Base-by-base conservation (phyloP, 805 yeast genomes). In the Saturnispora gosingensis region DNA sequence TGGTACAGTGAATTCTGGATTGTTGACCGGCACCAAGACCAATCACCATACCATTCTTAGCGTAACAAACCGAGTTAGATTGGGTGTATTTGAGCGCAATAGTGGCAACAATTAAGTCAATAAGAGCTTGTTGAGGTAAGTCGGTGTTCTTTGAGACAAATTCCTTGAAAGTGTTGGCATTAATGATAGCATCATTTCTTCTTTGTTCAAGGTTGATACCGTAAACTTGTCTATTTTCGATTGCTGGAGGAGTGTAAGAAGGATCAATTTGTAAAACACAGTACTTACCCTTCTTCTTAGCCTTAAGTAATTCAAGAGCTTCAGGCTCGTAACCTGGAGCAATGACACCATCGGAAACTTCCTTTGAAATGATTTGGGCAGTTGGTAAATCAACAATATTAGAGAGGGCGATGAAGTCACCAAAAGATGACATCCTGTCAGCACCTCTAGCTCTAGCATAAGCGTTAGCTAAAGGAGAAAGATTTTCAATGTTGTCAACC, bases 11-110 rank as follows among this genome's bases (percentile, higher is more conserved):
- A 66, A 93, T 93, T 75, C 99, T 83, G 52, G 97, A 89, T 75
- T 93, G 99, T 77, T 93, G 99, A 59, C 99, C 99, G 54, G 99
- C 99, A 66, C 99, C 99, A 62, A 93, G 80, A 59, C 99, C 99
- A 64, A 93, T 82, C 55, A 93, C 96, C 99, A 93, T 93, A 76
- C 99, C 99, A 70, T 90, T 87, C 75, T 90, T 93, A 62, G 97
- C 97, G 71, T 90, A 93, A 73, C 97, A 89, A 50, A 93, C 99
- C 43, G 98, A 91, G 80, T 93, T 93, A 52, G 97, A 88, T 75
- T 93, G 99, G 16, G 99, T 93, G 78, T 89, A 93, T 72, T 93
- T 93, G 69, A 93, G 78, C 45, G 97, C 95, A 67, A 93, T 88
- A 47, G 99, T 93, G 54, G 99, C 99, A 55, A 93, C 97, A 39